These are phyloP conservation scores for Medicago ruthenica DNA, from an alignment of 306 rosid species.

Conservation along the genomic window DNA sequence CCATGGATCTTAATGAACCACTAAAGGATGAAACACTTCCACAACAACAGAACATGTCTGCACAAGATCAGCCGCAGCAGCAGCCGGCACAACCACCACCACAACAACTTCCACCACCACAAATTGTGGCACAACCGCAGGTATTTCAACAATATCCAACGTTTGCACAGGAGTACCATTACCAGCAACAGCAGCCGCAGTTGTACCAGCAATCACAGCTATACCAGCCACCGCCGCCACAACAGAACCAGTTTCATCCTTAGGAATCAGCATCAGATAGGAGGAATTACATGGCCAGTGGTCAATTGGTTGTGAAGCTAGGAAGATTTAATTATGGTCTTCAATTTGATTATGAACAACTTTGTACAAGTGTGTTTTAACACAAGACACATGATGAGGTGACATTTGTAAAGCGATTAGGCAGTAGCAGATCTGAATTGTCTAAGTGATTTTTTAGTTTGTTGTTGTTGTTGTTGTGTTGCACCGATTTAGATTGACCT, in stretches of 20 bases:
- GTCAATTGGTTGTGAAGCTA: constrained; percentile 47
- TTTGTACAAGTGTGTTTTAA: constrained; percentile 56
- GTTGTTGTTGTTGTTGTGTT: constrained; percentile 48
- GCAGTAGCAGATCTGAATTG: constrained; percentile 72
- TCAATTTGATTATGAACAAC: constrained; percentile 51
- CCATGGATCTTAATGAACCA: constrained; percentile 68
- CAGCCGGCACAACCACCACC: background rate
- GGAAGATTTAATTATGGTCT: constrained; percentile 45
- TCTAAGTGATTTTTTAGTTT: constrained; percentile 58
- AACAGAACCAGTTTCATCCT: constrained; percentile 47
- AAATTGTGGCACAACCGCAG: constrained; percentile 21
- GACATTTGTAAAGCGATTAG: constrained; percentile 73
- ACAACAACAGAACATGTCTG: constrained; percentile 31
- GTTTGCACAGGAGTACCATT: constrained; percentile 30
- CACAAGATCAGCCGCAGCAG: constrained; percentile 27
- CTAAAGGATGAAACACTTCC: constrained; percentile 54
- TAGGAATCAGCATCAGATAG: constrained; percentile 44
- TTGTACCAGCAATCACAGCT: constrained; percentile 37
- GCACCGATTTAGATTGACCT: constrained; percentile 45
- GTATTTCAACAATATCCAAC: constrained; percentile 21
- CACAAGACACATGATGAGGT: constrained; percentile 48
- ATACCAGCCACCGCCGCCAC: constrained; percentile 36
- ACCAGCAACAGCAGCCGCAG: constrained; percentile 41
- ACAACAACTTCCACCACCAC: constrained; percentile 32
- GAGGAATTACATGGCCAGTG: constrained; percentile 32